Evolutionary conservation across 2,329 filamentous ascomycete genomes (phyloP), one percentile per base, ranked within the genome.

Genomic region (Parastagonospora nodorum): DNA sequence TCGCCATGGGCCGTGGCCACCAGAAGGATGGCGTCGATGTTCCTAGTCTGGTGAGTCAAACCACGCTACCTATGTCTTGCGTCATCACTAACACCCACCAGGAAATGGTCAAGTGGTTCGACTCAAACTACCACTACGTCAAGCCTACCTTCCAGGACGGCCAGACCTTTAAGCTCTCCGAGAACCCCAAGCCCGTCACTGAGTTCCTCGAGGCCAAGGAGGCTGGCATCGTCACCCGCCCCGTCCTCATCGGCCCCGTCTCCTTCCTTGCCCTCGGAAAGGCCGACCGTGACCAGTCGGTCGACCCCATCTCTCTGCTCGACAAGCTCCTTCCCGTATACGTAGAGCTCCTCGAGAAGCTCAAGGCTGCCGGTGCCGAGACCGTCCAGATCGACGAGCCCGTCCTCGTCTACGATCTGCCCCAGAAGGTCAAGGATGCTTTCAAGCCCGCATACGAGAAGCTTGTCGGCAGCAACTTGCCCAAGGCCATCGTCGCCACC

Each of bases 51-150:
- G 82, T 84, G 77, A 69, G 80, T 56, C 24, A 16, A 42, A 7
- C 37, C 37, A 48, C 36, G 19, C 29, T 29, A 36, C 29, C 14
- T 5, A 10, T 29, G 28, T 12, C 11, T 24, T 24, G 24, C 24
- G 7, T 7, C 8, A 8, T 2, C 3, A 41, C 66, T 74, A 65
- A 78, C 57, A 42, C 29, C 39, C 35, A 15, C 42, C 53, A 83
- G 82, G 94, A 99, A 85, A 99, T 99, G 94, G 94, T 99, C 72
- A 99, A 99, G 85, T 99, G 94, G 94, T 99, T 99, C 76, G 94
- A 99, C 85, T 96, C 92, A 64, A 99, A 99, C 89, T 99, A 99
- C 88, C 94, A 97, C 86, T 99, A 99, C 79, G 94, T 97, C 82
- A 97, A 97, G 88, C 94, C 94, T 61, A 97, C 94, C 58, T 86